phyloP scores from a whole-genome alignment of 2,329 filamentous ascomycete genomes.

The Rutstroemia sp. region DNA sequence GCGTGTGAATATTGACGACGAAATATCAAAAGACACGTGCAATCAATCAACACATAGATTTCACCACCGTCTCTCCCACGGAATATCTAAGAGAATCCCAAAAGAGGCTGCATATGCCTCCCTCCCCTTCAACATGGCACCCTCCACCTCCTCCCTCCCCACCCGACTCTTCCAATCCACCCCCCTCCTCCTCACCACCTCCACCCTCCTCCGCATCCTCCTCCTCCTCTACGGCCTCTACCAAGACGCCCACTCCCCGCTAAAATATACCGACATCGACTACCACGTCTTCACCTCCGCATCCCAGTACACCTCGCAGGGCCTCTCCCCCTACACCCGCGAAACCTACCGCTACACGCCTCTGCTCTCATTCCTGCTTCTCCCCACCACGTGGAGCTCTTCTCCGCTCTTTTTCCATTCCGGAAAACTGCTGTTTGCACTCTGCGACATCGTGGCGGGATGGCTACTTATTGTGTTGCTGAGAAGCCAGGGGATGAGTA shows the following conservation, averaged over 20 bases:
- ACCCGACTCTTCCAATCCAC: conserved; percentile 11
- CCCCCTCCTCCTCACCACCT: conserved; percentile 45
- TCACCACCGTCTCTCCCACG: neutral
- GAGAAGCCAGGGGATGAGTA: conserved; percentile 29
- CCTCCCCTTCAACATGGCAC: neutral
- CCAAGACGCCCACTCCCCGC: conserved; percentile 83
- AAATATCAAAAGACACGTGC: neutral
- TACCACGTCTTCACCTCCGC: conserved; percentile 98
- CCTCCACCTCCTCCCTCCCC: neutral
- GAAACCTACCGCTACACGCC: conserved; percentile 98
- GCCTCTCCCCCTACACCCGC: conserved; percentile 71
- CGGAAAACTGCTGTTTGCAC: conserved; percentile 81
- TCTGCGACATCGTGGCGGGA: conserved; percentile 77
- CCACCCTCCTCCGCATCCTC: conserved; percentile 57
- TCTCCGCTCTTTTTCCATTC: conserved; percentile 56
- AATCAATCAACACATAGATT: neutral
- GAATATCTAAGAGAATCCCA: too few species aligned
- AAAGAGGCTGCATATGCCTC: too few species aligned
- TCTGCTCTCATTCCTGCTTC: conserved; percentile 80
- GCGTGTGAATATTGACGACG: too few species aligned
- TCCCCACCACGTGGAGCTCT: conserved; percentile 61
- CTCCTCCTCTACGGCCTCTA: conserved; percentile 85
- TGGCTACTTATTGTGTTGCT: conserved; percentile 62
- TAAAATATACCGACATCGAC: conserved; percentile 99
- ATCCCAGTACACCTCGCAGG: conserved; percentile 63